phyloP scores from a whole-genome alignment of 2,329 filamentous ascomycete genomes.

The Gremmenia infestans region DNA sequence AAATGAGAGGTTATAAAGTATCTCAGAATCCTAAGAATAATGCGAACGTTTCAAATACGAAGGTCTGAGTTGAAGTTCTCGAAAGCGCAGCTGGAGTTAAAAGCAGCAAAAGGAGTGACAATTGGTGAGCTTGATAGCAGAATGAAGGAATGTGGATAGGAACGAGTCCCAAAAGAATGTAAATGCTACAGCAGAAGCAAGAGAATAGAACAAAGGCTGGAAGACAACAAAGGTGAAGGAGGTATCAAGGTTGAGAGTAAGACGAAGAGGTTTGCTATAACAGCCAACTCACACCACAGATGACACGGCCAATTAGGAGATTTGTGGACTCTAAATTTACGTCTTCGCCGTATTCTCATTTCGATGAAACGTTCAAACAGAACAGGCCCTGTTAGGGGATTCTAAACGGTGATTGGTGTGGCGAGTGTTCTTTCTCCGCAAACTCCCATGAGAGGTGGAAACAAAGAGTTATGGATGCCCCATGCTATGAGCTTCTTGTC shows the following conservation, averaged over 20 bases:
- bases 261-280: background rate
- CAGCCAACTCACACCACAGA: background rate
- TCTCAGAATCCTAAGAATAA: too few species aligned
- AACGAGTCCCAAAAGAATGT: slow-evolving; percentile 7
- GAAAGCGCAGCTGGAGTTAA: background rate
- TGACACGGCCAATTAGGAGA: background rate
- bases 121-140: background rate
- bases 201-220: background rate
- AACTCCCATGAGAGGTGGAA: background rate
- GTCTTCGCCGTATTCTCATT: background rate
- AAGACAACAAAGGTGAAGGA: background rate
- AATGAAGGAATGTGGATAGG: slow-evolving; percentile 12
- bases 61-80: background rate
- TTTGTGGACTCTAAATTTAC: background rate
- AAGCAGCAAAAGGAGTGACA: background rate
- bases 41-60: too few species aligned
- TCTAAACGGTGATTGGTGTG: background rate
- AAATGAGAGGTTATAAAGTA: too few species aligned
- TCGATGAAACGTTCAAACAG: background rate
- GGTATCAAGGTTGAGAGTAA: background rate
- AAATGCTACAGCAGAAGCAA: background rate
- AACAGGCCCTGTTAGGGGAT: background rate
- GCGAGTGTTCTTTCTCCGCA: background rate
- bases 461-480: too few species aligned
- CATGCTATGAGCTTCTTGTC: too few species aligned